A percentile compares a stretch with the other conserved stretches of the same genome.
phyloP scores from a whole-genome alignment of 345 rosid genomes.

The Heritiera littoralis region DNA sequence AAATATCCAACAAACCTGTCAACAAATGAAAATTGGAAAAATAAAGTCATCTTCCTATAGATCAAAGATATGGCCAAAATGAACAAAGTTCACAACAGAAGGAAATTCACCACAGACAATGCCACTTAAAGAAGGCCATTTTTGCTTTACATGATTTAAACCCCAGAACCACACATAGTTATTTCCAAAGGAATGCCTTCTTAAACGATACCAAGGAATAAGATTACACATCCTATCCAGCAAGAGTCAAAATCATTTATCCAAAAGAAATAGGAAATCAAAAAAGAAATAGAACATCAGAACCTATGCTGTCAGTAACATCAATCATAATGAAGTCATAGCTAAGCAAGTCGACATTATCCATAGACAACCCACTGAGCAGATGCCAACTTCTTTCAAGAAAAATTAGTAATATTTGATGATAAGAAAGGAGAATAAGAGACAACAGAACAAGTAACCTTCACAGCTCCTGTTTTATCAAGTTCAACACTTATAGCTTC shows the following conservation, averaged over 20 bases:
- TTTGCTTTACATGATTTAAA: background rate
- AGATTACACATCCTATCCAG: background rate
- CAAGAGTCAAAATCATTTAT: background rate
- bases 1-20: background rate
- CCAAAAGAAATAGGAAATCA: background rate
- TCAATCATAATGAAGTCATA: conserved; percentile 9
- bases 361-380: background rate
- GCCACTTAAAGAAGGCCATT: no score
- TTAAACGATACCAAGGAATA: background rate
- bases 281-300: background rate
- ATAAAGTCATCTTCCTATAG: background rate
- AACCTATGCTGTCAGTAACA: background rate
- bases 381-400: conserved; percentile 8
- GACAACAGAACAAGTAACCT: conserved; percentile 49
- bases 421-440: conserved; percentile 10
- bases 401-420: conserved; percentile 9
- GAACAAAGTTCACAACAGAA: background rate
- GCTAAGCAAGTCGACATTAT: background rate
- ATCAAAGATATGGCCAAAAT: background rate
- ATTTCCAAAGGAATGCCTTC: background rate
- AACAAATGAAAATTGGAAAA: background rate
- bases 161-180: background rate
- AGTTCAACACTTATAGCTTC: conserved; percentile 83
- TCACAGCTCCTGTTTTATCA: conserved; percentile 80
- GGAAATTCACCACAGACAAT: background rate